Conservation (phyloP, 164 flowering plant species). For the Macadamia integrifolia region DNA sequence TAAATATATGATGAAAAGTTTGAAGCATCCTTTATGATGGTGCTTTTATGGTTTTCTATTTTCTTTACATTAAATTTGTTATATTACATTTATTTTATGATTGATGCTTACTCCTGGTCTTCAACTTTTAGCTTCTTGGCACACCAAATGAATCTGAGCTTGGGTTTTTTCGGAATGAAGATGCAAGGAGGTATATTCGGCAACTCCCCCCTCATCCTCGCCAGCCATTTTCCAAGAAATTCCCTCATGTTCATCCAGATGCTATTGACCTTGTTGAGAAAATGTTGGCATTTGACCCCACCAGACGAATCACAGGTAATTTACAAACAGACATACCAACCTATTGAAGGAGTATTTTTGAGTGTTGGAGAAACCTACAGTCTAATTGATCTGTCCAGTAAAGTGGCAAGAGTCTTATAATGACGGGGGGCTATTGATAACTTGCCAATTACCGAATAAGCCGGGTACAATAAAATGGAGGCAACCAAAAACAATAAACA, state of each 20-base stretch:
- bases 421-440: too few species aligned
- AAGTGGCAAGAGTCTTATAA: too few species aligned
- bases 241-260: slow-evolving; percentile 69
- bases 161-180: slow-evolving; percentile 64
- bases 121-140: slow-evolving; percentile 62
- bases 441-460: too few species aligned
- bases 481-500: too few species aligned
- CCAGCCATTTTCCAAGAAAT: slow-evolving; percentile 40
- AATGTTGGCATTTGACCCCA: slow-evolving; percentile 90
- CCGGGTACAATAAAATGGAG: too few species aligned
- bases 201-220: slow-evolving; percentile 62
- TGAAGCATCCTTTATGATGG: neutral
- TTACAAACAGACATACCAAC: neutral
- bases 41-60: neutral
- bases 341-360: too few species aligned
- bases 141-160: slow-evolving; percentile 23
- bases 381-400: too few species aligned
- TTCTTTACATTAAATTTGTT: neutral
- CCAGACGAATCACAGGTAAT: slow-evolving; percentile 78
- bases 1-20: too few species aligned
- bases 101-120: slow-evolving; percentile 6
- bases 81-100: neutral
- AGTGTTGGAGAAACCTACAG: too few species aligned
- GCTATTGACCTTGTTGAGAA: slow-evolving; percentile 87
- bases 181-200: slow-evolving; percentile 68